phyloP scores from a whole-genome alignment of 768 basidiomycete species.

The Mrakia hoshinonis region DNA sequence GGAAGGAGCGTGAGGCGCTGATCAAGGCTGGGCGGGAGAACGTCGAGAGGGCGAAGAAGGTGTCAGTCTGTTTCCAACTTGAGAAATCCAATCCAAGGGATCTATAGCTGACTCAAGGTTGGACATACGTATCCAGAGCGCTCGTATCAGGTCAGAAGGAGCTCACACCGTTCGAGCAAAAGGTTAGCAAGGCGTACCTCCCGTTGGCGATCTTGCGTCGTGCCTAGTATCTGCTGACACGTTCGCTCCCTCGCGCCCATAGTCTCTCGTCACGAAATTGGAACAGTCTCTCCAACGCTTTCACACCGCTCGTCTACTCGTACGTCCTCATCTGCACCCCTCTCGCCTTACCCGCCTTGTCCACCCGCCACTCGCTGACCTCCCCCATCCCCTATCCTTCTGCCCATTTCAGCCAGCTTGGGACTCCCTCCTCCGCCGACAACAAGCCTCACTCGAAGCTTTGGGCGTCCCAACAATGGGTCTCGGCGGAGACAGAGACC shows the following conservation, averaged over 20 bases:
- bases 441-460: not conserved
- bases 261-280: not conserved
- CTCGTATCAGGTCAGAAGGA: conserved; percentile 3
- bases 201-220: not conserved
- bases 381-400: not conserved
- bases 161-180: not conserved
- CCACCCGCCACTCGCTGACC: not conserved
- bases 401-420: not conserved
- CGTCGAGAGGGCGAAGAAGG: conserved; percentile 4
- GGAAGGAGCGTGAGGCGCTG: not conserved
- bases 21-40: not conserved
- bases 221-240: not conserved
- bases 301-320: not conserved
- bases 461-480: not conserved
- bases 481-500: not conserved
- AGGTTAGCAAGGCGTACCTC: not conserved
- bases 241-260: not conserved
- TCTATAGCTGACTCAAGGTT: no score
- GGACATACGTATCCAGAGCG: not conserved
- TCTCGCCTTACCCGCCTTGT: not conserved
- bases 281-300: conserved; percentile 3
- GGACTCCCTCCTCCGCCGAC: conserved; percentile 3
- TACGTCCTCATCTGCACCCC: not conserved
- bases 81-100: no score
- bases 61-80: not conserved